These are phyloP conservation scores for Lachnellula occidentalis DNA, from an alignment of 2,329 filamentous ascomycete species.

Conservation along the genomic window DNA sequence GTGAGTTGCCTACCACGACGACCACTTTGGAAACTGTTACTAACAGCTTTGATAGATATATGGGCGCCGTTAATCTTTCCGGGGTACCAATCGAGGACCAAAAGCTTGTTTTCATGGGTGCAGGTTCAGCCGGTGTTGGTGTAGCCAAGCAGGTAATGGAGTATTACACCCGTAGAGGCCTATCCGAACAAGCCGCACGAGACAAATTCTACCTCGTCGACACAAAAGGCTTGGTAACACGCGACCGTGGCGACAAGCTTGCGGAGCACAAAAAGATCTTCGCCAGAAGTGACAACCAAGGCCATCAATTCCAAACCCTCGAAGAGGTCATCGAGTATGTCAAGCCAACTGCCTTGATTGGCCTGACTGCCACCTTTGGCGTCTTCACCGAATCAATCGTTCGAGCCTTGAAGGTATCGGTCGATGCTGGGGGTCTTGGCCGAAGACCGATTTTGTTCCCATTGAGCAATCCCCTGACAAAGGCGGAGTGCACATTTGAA, in stretches of 20 bases:
- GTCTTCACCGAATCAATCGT: constrained; percentile 88
- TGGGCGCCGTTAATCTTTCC: constrained; percentile 74
- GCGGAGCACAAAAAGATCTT: constrained; percentile 83
- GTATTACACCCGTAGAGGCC: constrained; percentile 88
- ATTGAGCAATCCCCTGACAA: constrained; percentile 90
- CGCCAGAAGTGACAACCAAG: constrained; percentile 58
- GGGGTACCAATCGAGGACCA: constrained; percentile 84
- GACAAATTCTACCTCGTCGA: constrained; percentile 97
- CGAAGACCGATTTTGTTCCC: constrained; percentile 90
- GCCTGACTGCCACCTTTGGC: constrained; percentile 88
- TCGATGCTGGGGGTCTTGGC: constrained; percentile 60
- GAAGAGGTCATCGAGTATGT: constrained; percentile 92
- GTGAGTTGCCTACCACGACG: constrained; percentile 35
- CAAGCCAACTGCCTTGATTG: constrained; percentile 89
- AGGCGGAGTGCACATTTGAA: constrained; percentile 97
- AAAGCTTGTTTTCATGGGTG: constrained; percentile 91
- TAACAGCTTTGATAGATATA: constrained; percentile 43
- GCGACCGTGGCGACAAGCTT: constrained; percentile 87
- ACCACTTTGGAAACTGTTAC: not conserved
- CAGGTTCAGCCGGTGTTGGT: constrained; percentile 91
- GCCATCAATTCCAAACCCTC: constrained; percentile 69
- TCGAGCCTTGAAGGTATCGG: constrained; percentile 59
- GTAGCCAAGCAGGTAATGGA: constrained; percentile 97
- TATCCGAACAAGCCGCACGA: constrained; percentile 80
- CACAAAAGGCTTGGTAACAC: constrained; percentile 90